These are phyloP conservation scores for Colletotrichum tofieldiae DNA, from an alignment of 2,329 filamentous ascomycete genomes.

Conservation along the genomic window DNA sequence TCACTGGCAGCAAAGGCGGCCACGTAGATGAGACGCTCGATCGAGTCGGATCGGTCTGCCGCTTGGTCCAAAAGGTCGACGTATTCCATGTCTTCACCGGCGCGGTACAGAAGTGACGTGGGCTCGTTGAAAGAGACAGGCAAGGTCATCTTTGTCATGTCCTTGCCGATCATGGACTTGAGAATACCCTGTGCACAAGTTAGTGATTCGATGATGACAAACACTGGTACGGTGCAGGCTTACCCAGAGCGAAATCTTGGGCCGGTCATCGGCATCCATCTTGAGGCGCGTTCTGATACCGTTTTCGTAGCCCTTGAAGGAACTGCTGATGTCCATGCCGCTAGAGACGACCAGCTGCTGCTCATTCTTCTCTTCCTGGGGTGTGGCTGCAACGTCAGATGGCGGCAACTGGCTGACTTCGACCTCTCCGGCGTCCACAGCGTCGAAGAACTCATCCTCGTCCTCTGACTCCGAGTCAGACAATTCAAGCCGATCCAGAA, in stretches of 20 bases:
- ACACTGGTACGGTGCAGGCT: slow-evolving; percentile 52
- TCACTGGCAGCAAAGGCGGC: slow-evolving; percentile 96
- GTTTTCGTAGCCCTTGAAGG: slow-evolving; percentile 93
- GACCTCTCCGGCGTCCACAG: slow-evolving; percentile 92
- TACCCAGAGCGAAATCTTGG: slow-evolving; percentile 97
- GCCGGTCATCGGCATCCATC: slow-evolving; percentile 92
- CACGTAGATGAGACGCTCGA: slow-evolving; percentile 94
- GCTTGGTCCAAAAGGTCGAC: slow-evolving; percentile 92
- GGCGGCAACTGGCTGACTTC: slow-evolving; percentile 80
- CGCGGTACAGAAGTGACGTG: slow-evolving; percentile 93
- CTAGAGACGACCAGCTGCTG: slow-evolving; percentile 63
- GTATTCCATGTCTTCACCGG: slow-evolving; percentile 98
- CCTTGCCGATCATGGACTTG: slow-evolving; percentile 99
- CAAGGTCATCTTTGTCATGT: slow-evolving; percentile 99
- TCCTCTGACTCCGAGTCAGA: slow-evolving; percentile 88
- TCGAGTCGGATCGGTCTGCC: slow-evolving; percentile 86
- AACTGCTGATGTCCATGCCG: slow-evolving; percentile 77
- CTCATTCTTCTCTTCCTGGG: slow-evolving; percentile 59
- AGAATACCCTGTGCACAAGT: slow-evolving; percentile 80
- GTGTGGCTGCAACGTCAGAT: slow-evolving; percentile 17
- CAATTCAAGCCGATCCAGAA: slow-evolving; percentile 79
- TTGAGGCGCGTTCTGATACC: slow-evolving; percentile 84
- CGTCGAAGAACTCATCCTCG: slow-evolving; percentile 93
- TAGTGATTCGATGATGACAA: not conserved
- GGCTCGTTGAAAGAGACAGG: slow-evolving; percentile 99